Base-by-base conservation (phyloP, 2,329 filamentous ascomycete genomes). In the Whalleya microplaca region DNA sequence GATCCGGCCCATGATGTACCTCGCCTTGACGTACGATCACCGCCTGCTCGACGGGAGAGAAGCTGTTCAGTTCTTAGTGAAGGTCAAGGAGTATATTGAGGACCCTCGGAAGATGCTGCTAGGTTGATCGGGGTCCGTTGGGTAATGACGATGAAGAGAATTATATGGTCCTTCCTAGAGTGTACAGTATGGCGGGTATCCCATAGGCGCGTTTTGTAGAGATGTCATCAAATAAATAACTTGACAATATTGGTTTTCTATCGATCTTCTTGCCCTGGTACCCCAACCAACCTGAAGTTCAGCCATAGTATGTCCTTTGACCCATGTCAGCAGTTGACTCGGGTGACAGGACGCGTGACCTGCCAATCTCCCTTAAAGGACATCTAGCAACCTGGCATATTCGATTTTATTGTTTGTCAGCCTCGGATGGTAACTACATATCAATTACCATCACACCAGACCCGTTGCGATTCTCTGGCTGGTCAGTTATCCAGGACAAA, bases 1-100 rank as follows among this genome's bases (percentile, higher is more conserved):
- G 75, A 91, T 96, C 66, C 86, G 95, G 65, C 95, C 95, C n/a
- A 98, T 99, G 92, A 99, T 99, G 95, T 98, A 96, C 76, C 85
- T 99, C 63, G 95, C 95, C 42, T 83, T 99, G 58, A 99, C 95
- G 14, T 99, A 99, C 72, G 95, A 99, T 74, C 95, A 99, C 79
- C 90, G 95, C 72, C 85, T 99, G 48, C 82, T 99, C 21, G 95
- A 98, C 74, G 95, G 95, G 48, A 87, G 94, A 72, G 94, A 98
- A 79, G 95, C 94, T 45, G 92, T 96, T 41, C 95, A 94, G 61
- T 98, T 98, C 83, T 81, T 98, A 66, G 89, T 98, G 59, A 96
- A 96, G 85, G 82, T 99, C 70, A 98, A 98, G 86, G 91, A 97
- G 75, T 96, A 90, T 73, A 96, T 98, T 66, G 94, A 98, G 80